A percentile compares a stretch with the other conserved stretches of the same genome.
phyloP scores from a whole-genome alignment of 371 early-diverging fungal genomes.

The Saksenaea oblongispora region DNA sequence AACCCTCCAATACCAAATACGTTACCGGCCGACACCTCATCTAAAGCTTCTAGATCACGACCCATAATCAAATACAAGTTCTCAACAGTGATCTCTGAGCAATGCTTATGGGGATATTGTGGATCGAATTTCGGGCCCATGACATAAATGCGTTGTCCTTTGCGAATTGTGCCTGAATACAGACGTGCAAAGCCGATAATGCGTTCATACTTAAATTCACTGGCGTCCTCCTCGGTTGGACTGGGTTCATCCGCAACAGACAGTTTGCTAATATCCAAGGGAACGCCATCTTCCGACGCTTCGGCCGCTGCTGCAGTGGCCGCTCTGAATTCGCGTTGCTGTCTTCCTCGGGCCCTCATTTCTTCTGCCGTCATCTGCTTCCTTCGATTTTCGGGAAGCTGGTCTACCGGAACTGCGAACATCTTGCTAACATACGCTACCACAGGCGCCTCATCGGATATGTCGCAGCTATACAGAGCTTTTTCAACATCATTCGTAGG shows the following conservation, averaged over 20 bases:
- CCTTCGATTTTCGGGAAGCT: constrained; percentile 75
- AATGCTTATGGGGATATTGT: constrained; percentile 61
- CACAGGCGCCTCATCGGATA: constrained; percentile 53
- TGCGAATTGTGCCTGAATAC: constrained; percentile 86
- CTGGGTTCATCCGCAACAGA: constrained; percentile 24
- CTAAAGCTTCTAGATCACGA: constrained; percentile 80
- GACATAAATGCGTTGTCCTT: constrained; percentile 85
- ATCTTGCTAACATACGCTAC: constrained; percentile 94
- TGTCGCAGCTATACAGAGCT: constrained; percentile 63
- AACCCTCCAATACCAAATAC: constrained; percentile 95
- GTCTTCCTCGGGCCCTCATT: constrained; percentile 79
- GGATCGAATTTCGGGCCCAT: constrained; percentile 94
- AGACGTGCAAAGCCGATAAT: constrained; percentile 93
- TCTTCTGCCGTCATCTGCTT: constrained; percentile 85
- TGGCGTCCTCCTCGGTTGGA: constrained; percentile 32
- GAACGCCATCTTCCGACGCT: constrained; percentile 13
- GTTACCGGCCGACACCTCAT: constrained; percentile 91
- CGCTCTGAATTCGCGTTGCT: constrained; percentile 45
- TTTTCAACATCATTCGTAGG: constrained; percentile 60
- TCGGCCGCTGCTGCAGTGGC: constrained; percentile 14
- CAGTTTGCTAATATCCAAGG: constrained; percentile 34
- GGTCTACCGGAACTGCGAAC: constrained; percentile 77
- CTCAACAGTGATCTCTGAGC: constrained; percentile 72
- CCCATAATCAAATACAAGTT: constrained; percentile 95
- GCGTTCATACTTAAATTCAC: constrained; percentile 40